Conservation (phyloP, 495 filamentous ascomycete species). For the Rusavskia elegans region DNA sequence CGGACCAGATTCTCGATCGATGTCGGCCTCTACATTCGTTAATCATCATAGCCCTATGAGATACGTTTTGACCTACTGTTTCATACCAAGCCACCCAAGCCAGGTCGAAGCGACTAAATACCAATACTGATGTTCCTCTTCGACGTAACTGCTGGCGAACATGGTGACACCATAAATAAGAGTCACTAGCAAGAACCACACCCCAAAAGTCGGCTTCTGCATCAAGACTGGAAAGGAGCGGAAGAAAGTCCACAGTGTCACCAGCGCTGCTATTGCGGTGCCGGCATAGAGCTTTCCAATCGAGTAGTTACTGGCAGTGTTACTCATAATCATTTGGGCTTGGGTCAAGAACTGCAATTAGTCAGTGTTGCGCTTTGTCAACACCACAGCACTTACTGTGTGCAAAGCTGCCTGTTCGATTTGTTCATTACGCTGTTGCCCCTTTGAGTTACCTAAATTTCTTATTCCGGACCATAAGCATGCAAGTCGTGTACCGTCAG, state of each 20-base stretch:
- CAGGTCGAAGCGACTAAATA: conserved; percentile 78
- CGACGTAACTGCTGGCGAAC: conserved; percentile 95
- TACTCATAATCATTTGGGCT: conserved; percentile 65
- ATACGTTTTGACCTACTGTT: conserved; percentile 9
- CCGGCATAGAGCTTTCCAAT: conserved; percentile 41
- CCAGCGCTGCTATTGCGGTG: conserved; percentile 28
- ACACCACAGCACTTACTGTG: conserved; percentile 3
- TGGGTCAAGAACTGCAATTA: conserved; percentile 41
- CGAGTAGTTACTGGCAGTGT: conserved; percentile 83
- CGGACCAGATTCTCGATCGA: background rate
- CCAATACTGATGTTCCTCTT: conserved; percentile 98
- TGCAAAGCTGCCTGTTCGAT: conserved; percentile 1
- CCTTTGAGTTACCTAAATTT: background rate
- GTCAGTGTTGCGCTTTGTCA: conserved; percentile 8
- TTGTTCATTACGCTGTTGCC: background rate
- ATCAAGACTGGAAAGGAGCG: conserved; percentile 1
- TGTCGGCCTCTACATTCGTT: background rate
- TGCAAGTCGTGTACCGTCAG: conserved; percentile 41
- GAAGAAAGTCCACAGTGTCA: conserved; percentile 17
- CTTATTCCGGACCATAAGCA: conserved; percentile 43
- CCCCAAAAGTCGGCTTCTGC: background rate
- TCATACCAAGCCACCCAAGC: conserved; percentile 48
- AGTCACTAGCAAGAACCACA: conserved; percentile 16
- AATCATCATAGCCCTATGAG: background rate
- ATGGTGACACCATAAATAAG: conserved; percentile 68